Conservation (phyloP, 257 asterid genomes). For the Gentiana dahurica region DNA sequence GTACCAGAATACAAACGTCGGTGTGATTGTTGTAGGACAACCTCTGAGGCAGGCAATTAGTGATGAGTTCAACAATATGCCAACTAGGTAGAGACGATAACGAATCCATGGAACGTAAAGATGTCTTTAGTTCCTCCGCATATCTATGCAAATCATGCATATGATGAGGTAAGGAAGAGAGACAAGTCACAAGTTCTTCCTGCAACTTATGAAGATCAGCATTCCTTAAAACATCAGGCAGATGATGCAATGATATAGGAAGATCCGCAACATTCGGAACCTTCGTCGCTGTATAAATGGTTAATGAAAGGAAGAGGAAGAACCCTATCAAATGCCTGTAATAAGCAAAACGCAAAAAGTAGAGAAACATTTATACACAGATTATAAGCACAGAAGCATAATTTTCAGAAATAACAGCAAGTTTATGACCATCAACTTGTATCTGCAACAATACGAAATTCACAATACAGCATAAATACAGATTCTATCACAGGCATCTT, state of each 20-base stretch:
- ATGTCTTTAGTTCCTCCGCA: slow-evolving; percentile 41
- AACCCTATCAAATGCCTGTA: slow-evolving; percentile 96
- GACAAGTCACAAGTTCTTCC: slow-evolving; percentile 49
- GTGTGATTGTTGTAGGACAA: slow-evolving; percentile 53
- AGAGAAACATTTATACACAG: too few species aligned
- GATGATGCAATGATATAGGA: slow-evolving; percentile 32
- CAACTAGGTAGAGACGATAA: slow-evolving; percentile 51
- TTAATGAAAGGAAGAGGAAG: slow-evolving; percentile 77
- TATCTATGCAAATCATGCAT: slow-evolving; percentile 59
- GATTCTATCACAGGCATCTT: too few species aligned
- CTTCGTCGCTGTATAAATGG: slow-evolving; percentile 74
- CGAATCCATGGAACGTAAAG: slow-evolving; percentile 38
- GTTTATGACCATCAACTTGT: too few species aligned
- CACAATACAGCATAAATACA: too few species aligned
- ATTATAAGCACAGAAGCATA: too few species aligned
- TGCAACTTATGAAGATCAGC: slow-evolving; percentile 67
- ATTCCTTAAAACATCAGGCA: slow-evolving; percentile 53
- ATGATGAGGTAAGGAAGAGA: slow-evolving; percentile 53
- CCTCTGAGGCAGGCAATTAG: slow-evolving; percentile 61
- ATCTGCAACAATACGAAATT: too few species aligned
- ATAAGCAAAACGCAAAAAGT: background rate
- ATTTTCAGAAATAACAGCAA: too few species aligned
- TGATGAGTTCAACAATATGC: slow-evolving; percentile 62
- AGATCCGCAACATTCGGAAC: slow-evolving; percentile 67
- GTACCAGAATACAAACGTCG: slow-evolving; percentile 58